A percentile compares a stretch with the other conserved stretches of the same genome.
phyloP scores from a whole-genome alignment of 257 asterid species.

The Lantana camara region DNA sequence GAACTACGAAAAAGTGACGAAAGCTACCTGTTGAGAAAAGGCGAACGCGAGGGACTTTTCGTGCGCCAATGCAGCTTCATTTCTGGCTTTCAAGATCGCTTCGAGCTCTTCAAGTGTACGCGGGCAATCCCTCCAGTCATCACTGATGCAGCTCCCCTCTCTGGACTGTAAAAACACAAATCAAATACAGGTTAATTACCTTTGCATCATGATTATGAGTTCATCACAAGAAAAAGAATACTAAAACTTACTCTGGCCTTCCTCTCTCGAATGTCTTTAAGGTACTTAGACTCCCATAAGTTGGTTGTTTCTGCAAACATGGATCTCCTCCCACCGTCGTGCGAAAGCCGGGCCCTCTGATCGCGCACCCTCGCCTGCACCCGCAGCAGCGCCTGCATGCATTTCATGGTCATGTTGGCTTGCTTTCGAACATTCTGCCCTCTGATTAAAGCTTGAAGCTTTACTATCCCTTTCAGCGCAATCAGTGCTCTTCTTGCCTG shows the following conservation, averaged over 20 bases:
- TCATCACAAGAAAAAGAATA: not conserved
- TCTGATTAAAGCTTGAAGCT: conserved; percentile 87
- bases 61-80: conserved; percentile 61
- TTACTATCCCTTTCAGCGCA: conserved; percentile 89
- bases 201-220: not conserved
- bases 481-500: conserved; percentile 89
- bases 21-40: conserved; percentile 64
- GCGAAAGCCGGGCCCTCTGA: conserved; percentile 78
- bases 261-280: conserved; percentile 54
- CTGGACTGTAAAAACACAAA: conserved; percentile 48
- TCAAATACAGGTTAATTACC: not conserved
- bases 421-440: conserved; percentile 92
- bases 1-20: not conserved
- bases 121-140: conserved; percentile 79
- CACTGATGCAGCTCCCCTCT: conserved; percentile 59
- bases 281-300: conserved; percentile 69
- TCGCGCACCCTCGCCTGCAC: conserved; percentile 90
- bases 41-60: conserved; percentile 71
- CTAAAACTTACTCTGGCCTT: conserved; percentile 65
- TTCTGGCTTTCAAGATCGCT: conserved; percentile 68
- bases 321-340: conserved; percentile 73
- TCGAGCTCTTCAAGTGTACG: conserved; percentile 74
- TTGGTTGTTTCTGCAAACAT: conserved; percentile 70
- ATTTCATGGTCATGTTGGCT: conserved; percentile 82
- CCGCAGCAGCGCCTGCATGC: conserved; percentile 92